Evolutionary conservation across 805 yeast genomes (phyloP), one percentile per base, ranked within the genome.

Genomic region (Saccharomycopsis oosterbeekiorum): DNA sequence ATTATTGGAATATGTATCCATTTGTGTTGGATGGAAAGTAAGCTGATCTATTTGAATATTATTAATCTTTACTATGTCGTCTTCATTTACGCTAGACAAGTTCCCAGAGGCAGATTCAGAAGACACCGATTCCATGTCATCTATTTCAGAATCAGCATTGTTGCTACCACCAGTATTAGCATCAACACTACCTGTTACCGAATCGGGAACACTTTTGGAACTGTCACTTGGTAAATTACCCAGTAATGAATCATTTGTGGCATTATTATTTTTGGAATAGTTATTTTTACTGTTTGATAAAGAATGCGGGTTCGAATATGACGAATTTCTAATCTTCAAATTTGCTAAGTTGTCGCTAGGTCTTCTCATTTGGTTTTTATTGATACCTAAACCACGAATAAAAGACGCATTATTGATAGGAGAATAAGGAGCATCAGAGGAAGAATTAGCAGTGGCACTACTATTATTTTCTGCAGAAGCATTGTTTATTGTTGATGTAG

Each of bases 331-430:
- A 11, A n/a, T 36, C 43, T 63, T 63, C 41, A 63, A 56, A 41
- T 51, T 59, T 15, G 37, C 19, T 19, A 63, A 56, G 36, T 63
- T 63, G 37, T 63, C 65, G 37, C 62, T 59, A n/a, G 65, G 65
- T 36, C 65, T 36, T 54, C 65, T 34, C 6, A 62, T 59, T 43
- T 59, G 61, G 39, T 24, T 59, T 24, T 57, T 59, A 53, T 63
- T 61, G 11, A 63, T 61, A 10, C 65, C 65, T 14, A 63, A 43
- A n/a, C 65, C 65, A 57, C 65, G 47, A 14, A 63, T 64, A 59
- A 53, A 63, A 29, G 60, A 56, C 2, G 63, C 63, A 39, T 63
- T 63, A 21, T 63, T 63, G n/a, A 39, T 56, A 8, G 61, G 55
- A 3, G 64, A 56, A n/a, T 37, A 36, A 26, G 53, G 41, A n/a